Evolutionary conservation across 108 stramenopile species (phyloP).

Genomic region (Skeletonema potamos): DNA sequence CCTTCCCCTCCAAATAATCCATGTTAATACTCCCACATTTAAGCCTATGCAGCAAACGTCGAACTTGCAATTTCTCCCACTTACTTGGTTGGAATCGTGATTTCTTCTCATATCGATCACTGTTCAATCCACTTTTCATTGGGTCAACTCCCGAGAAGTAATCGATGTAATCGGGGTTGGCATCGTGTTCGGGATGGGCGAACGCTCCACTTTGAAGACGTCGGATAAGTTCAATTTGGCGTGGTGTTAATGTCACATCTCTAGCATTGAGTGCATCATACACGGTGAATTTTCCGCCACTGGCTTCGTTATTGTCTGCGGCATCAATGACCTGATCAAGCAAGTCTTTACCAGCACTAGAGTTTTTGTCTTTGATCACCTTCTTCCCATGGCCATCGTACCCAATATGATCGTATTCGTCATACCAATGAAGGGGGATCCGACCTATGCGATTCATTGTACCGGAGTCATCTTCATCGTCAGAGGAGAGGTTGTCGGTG

Average conservation of each 20-base stretch:
- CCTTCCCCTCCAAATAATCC: conserved; percentile 79
- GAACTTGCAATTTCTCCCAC: conserved; percentile 86
- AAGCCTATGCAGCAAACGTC: conserved; percentile 84
- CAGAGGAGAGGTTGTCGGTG: conserved; percentile 94
- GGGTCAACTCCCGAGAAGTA: conserved; percentile 89
- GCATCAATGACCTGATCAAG: conserved; percentile 75
- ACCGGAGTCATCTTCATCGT: conserved; percentile 94
- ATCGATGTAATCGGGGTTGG: conserved; percentile 92
- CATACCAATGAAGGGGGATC: conserved; percentile 98
- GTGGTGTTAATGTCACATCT: conserved; percentile 82
- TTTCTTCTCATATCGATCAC: conserved; percentile 81
- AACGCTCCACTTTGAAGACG: conserved; percentile 93
- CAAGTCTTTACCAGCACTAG: conserved; percentile 50
- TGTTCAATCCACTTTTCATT: conserved; percentile 73
- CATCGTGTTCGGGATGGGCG: conserved; percentile 95
- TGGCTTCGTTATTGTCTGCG: conserved; percentile 62
- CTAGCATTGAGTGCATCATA: conserved; percentile 95
- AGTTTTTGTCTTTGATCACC: conserved; percentile 70
- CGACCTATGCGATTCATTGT: conserved; percentile 90
- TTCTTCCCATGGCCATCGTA: conserved; percentile 92
- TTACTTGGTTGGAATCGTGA: conserved; percentile 84
- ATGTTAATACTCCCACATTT: conserved; percentile 87
- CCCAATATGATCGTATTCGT: conserved; percentile 96
- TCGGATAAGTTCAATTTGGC: conserved; percentile 93
- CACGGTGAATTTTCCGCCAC: conserved; percentile 69